Base-by-base conservation (phyloP, 306 rosid species). In the Amphicarpaea edgeworthii region DNA sequence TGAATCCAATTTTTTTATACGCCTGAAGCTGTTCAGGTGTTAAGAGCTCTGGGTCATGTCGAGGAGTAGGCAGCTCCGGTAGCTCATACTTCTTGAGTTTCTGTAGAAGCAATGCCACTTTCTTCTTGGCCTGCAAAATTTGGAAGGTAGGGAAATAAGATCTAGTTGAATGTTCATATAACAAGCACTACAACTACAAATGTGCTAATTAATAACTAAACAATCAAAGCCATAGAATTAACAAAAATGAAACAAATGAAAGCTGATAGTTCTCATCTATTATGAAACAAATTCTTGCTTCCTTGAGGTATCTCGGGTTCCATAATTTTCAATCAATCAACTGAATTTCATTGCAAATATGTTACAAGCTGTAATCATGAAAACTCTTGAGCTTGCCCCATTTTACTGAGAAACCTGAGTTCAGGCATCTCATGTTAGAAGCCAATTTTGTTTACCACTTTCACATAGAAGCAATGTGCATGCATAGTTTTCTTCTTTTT, bases 41-140 rank as follows among this genome's bases (percentile, higher is more conserved):
- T 4, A 95, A 86, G 80, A 95, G 86, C 87, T 95, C 97, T 0
- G 97, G 97, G 53, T 95, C 99, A 79, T 92, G 99, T 50, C 89
- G 88, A 66, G 99, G 90, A 59, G 88, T 41, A 68, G 97, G 97
- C 81, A 95, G 85, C 42, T 95, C 98, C 24, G 97, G 99, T 61
- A 95, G 85, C 78, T 95, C 99, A 43, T 95, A 95, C 75, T 95
- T 95, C 87, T 95, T 92, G 47, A 95, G 91, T 78, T 95, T 93
- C 77, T 95, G 99, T 21, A 95, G 84, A 40, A 95, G 91, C 78
- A 95, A 77, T 68, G 99, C 97, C 54, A 87, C 97, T 85, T 95
- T 92, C 87, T 89, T 95, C 96, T 95, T 95, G 72, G 99, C 97
- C 99, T 95, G 89, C 68, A 86, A 68, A 20, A 77, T 30, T 26